These are phyloP conservation scores for Nectriaceae sp. DNA, from an alignment of 2,329 filamentous ascomycete species.

Conservation along the genomic window DNA sequence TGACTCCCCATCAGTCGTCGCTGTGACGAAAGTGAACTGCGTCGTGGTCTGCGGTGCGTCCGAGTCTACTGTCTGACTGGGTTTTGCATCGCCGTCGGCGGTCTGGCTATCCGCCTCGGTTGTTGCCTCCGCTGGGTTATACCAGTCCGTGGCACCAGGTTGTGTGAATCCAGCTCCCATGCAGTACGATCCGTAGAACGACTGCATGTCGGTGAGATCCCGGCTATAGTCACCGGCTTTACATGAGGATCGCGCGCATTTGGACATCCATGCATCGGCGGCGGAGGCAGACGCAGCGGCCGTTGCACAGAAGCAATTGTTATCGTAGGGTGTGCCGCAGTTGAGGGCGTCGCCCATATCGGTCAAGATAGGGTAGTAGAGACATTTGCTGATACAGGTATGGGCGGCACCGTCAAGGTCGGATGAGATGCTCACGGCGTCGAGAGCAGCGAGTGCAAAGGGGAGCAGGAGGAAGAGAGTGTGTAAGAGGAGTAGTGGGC, in stretches of 20 bases:
- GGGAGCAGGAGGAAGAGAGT: slow-evolving; percentile 4
- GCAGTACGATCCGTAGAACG: slow-evolving; percentile 28
- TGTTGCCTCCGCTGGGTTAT: slow-evolving; percentile 23
- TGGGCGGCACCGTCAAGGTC: slow-evolving; percentile 14
- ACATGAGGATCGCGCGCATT: slow-evolving; percentile 21
- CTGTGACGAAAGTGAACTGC: slow-evolving; percentile 25
- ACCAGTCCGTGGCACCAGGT: slow-evolving; percentile 26
- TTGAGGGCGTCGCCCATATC: slow-evolving; percentile 25
- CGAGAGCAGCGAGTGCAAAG: slow-evolving; percentile 11
- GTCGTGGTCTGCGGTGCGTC: slow-evolving; percentile 21
- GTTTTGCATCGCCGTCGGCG: slow-evolving; percentile 11
- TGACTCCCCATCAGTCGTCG: slow-evolving; percentile 25
- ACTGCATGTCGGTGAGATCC: slow-evolving; percentile 28
- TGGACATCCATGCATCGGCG: slow-evolving; percentile 21
- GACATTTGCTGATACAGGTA: slow-evolving; percentile 23
- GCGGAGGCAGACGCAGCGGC: slow-evolving; percentile 17
- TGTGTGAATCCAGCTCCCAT: slow-evolving; percentile 29
- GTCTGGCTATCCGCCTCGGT: slow-evolving; percentile 11
- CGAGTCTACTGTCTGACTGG: slow-evolving; percentile 22
- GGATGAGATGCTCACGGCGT: slow-evolving; percentile 20
- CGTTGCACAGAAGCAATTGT: slow-evolving; percentile 30
- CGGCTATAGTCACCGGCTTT: slow-evolving; percentile 21
- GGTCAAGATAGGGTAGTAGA: slow-evolving; percentile 13
- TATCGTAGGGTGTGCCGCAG: slow-evolving; percentile 26
- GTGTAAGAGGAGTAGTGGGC: slow-evolving; percentile 4